Base-by-base conservation (phyloP, 768 basidiomycete species). In the Lactarius evosmus region DNA sequence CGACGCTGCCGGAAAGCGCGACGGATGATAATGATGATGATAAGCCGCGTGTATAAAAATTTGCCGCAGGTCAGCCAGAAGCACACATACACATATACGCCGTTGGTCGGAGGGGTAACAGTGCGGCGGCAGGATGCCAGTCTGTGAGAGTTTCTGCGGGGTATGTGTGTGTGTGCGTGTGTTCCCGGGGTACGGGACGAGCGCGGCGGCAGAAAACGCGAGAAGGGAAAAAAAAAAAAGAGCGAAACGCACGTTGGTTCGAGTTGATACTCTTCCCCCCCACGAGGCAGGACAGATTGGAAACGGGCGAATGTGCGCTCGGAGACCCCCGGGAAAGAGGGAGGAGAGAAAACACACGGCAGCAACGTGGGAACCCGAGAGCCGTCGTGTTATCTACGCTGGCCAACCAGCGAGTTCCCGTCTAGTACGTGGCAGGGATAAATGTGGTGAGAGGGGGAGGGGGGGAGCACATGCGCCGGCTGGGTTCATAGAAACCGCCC, bases 181-280 rank as follows among this genome's bases (percentile, higher is more conserved):
- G n/a, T n/a, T n/a, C n/a, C n/a, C 17, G 7, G 27, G 29, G 30
- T 30, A 17, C 51, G 27, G 29, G 29, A 27, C 16, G 51, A 32
- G 30, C 11, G 30, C 12, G 33, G 30, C 17, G 32, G n/a, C n/a
- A n/a, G n/a, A n/a, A n/a, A 30, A 36, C 32, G 29, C n/a, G 38
- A 52, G 11, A n/a, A 41, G 9, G 12, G 4, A 38, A 60, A n/a
- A n/a, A n/a, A n/a, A n/a, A n/a, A n/a, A n/a, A n/a, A n/a, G n/a
- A n/a, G n/a, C n/a, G n/a, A n/a, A n/a, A n/a, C n/a, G n/a, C 63
- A 56, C 58, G 63, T 64, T 49, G 11, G 53, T 29, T 17, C 25
- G 27, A 17, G 52, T 49, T 49, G n/a, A 19, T 53, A 46, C n/a
- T 52, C 36, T 29, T 4, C 9, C 30, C 57, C 57, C 7, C 29